Evolutionary conservation across 768 basidiomycete genomes (phyloP).

Genomic region (Mycena pura): DNA sequence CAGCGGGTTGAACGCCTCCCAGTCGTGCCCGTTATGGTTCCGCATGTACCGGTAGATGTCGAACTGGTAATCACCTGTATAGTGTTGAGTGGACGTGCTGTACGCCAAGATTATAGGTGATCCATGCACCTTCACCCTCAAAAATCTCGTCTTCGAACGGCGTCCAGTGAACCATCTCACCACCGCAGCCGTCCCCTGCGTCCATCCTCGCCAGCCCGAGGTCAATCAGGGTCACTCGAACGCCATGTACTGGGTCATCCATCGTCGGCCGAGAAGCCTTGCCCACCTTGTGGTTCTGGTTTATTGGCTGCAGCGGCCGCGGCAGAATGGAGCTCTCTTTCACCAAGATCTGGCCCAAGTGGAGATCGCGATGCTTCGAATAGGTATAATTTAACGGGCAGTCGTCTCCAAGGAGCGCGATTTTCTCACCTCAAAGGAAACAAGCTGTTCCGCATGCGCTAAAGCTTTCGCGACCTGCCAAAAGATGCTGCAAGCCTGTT

Average conservation of each 20-base stretch:
- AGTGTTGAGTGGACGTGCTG: too few species aligned
- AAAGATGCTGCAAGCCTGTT: constrained; percentile 86
- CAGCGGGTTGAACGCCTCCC: constrained; percentile 80
- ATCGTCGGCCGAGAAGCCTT: constrained; percentile 44
- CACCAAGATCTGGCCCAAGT: constrained; percentile 96
- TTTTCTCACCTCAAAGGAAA: constrained; percentile 80
- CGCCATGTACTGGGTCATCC: constrained; percentile 72
- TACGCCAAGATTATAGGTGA: constrained; percentile 11
- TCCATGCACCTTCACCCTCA: constrained; percentile 78
- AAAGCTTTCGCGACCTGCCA: constrained; percentile 88
- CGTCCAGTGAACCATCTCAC: constrained; percentile 70
- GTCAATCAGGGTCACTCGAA: constrained; percentile 89
- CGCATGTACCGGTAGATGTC: constrained; percentile 94
- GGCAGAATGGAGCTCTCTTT: constrained; percentile 47
- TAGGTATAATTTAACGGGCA: constrained; percentile 2
- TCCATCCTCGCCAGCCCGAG: constrained; percentile 91
- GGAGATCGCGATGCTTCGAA: constrained; percentile 94
- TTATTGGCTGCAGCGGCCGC: constrained; percentile 41
- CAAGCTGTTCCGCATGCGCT: constrained; percentile 78
- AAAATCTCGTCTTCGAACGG: constrained; percentile 90
- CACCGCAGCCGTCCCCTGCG: constrained; percentile 53
- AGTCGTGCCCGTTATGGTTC: constrained; percentile 60
- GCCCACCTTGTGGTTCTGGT: constrained; percentile 40
- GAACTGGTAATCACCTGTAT: constrained; percentile 87
- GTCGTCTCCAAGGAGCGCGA: background rate